Evolutionary conservation across 1,284 basidiomycete species (phyloP).

Genomic region (Tranzscheliella williamsii): DNA sequence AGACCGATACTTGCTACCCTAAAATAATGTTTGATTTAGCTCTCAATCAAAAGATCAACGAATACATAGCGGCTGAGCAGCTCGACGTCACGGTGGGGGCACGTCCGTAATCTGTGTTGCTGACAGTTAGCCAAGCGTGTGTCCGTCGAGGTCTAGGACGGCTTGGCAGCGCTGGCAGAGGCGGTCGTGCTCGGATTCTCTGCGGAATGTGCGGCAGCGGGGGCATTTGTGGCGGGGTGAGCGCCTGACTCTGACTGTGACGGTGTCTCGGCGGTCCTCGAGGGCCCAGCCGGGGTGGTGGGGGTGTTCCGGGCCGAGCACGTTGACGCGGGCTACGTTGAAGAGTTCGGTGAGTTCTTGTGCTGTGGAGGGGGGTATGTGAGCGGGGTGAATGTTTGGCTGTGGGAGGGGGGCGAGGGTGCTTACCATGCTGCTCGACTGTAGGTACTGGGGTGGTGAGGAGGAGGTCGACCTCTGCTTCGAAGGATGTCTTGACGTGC

Average conservation of each 20-base stretch:
- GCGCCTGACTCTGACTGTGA: constrained; percentile 23
- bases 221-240: constrained; percentile 45
- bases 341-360: constrained; percentile 40
- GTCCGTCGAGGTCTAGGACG: constrained; percentile 26
- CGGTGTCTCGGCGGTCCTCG: constrained; percentile 1
- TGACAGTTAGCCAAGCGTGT: too few relatives aligned
- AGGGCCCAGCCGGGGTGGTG: not conserved
- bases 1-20: too few relatives aligned
- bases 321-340: constrained; percentile 40
- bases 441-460: not conserved
- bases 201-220: constrained; percentile 42
- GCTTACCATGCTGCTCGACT: too few relatives aligned
- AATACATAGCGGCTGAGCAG: too few relatives aligned
- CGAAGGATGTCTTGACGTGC: constrained; percentile 38
- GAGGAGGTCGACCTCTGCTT: constrained; percentile 34
- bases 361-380: too few relatives aligned
- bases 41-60: too few relatives aligned
- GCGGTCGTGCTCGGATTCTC: constrained; percentile 12
- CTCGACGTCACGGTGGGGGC: too few relatives aligned
- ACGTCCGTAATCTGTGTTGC: too few relatives aligned
- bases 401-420: too few relatives aligned
- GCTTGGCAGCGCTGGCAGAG: constrained; percentile 25
- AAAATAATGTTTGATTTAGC: too few relatives aligned
- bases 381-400: too few relatives aligned
- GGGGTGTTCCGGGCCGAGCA: constrained; percentile 2